Evolutionary conservation across 2,329 filamentous ascomycete genomes (phyloP).

Genomic region (Pseudocercospora eumusae): DNA sequence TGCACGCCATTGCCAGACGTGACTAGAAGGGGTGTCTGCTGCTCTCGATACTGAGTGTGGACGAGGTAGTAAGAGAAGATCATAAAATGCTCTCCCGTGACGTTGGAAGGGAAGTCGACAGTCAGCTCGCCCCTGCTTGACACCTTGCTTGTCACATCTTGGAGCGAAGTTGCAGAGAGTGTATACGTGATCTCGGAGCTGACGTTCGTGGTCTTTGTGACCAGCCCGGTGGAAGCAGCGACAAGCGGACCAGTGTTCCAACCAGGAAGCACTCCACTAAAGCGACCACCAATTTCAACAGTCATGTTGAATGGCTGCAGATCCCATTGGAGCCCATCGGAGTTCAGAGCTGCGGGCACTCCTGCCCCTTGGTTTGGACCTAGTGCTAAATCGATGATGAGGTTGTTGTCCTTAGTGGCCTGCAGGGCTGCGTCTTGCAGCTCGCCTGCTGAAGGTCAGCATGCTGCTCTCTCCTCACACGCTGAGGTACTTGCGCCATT

Average conservation of each 20-base stretch:
- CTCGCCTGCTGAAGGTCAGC: background rate
- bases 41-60: constrained; percentile 35
- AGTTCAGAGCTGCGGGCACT: constrained; percentile 42
- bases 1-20: constrained; percentile 19
- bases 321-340: constrained; percentile 42
- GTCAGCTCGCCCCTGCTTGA: constrained; percentile 27
- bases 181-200: constrained; percentile 27
- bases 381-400: constrained; percentile 48
- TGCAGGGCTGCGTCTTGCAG: constrained; percentile 40
- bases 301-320: constrained; percentile 37
- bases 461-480: background rate
- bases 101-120: constrained; percentile 27
- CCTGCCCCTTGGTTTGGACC: constrained; percentile 54
- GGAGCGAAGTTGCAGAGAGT: constrained; percentile 29
- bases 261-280: constrained; percentile 40
- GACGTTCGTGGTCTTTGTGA: constrained; percentile 14
- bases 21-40: constrained; percentile 34
- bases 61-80: constrained; percentile 39
- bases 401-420: constrained; percentile 38
- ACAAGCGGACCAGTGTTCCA: constrained; percentile 42
- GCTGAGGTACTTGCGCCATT: constrained; percentile 32
- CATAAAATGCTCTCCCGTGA: constrained; percentile 25
- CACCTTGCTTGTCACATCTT: constrained; percentile 35
- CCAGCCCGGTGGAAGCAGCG: constrained; percentile 21
- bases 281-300: constrained; percentile 35